Evolutionary conservation across 495 filamentous ascomycete species (phyloP).

Genomic region (Xylaria intraflava): DNA sequence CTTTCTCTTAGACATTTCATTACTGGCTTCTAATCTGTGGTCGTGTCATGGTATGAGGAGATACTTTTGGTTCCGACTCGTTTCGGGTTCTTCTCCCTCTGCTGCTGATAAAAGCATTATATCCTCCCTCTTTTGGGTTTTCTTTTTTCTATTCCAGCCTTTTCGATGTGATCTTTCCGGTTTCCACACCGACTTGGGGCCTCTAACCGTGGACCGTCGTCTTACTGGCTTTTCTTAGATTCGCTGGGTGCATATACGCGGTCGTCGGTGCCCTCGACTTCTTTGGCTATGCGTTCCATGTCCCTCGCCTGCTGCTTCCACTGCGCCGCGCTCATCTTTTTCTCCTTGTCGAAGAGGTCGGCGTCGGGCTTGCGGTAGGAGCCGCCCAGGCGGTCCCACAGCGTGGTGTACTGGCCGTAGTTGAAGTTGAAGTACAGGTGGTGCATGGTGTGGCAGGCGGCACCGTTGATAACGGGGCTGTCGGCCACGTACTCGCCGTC

Average conservation of each 20-base stretch:
- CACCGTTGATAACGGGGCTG: slow-evolving; percentile 83
- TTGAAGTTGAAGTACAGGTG: slow-evolving; percentile 99
- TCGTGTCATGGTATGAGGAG: slow-evolving; percentile 1
- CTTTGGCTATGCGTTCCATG: slow-evolving; percentile 78
- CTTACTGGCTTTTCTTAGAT: slow-evolving; percentile 45
- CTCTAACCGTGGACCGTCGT: too few species aligned
- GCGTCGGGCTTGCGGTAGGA: slow-evolving; percentile 85
- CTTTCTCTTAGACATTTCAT: not conserved
- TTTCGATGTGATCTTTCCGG: not conserved
- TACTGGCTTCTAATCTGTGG: slow-evolving; percentile 1
- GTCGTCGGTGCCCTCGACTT: slow-evolving; percentile 86
- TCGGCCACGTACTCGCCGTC: slow-evolving; percentile 94
- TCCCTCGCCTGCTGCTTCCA: slow-evolving; percentile 77
- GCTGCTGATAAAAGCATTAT: slow-evolving; percentile 1
- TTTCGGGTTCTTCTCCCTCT: not conserved
- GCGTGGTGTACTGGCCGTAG: slow-evolving; percentile 92
- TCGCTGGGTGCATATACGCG: slow-evolving; percentile 52
- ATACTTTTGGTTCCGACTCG: not conserved
- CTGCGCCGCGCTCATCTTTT: slow-evolving; percentile 76
- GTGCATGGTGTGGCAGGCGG: slow-evolving; percentile 94
- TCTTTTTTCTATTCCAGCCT: not conserved
- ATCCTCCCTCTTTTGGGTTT: not conserved
- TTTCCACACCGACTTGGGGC: too few species aligned
- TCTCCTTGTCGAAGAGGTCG: slow-evolving; percentile 79
- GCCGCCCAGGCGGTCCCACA: slow-evolving; percentile 87